Evolutionary conservation across 2,329 filamentous ascomycete genomes (phyloP).

Genomic region (Ceratocystiopsis sp.): DNA sequence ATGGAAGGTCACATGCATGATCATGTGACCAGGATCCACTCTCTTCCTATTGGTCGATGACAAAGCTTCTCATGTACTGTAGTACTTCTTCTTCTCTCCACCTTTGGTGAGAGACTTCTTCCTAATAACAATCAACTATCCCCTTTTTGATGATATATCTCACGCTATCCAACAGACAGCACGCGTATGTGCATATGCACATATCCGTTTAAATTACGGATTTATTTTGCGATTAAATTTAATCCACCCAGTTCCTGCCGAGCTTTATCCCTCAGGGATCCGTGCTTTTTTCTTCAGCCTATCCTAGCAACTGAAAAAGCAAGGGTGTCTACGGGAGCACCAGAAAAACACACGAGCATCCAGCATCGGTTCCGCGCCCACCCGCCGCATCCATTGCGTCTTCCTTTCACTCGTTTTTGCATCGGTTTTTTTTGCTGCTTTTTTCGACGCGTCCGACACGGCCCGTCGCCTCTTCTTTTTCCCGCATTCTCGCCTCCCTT

Average conservation of each 20-base stretch:
- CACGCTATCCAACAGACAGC: too few relatives aligned
- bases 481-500: slow-evolving; percentile 7
- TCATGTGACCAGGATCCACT: too few relatives aligned
- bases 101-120: too few relatives aligned
- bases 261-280: slow-evolving; percentile 14
- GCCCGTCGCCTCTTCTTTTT: not conserved
- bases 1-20: too few relatives aligned
- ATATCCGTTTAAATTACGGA: not conserved
- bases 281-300: slow-evolving; percentile 5
- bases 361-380: not conserved
- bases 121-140: too few relatives aligned
- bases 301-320: slow-evolving; percentile 2
- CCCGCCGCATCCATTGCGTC: not conserved
- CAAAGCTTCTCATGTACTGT: too few relatives aligned
- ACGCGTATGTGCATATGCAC: too few relatives aligned
- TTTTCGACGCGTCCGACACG: not conserved
- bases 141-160: too few relatives aligned
- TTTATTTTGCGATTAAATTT: slow-evolving; percentile 7
- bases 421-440: not conserved
- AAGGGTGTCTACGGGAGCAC: not conserved
- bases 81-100: too few relatives aligned
- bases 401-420: not conserved
- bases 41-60: too few relatives aligned
- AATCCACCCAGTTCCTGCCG: slow-evolving; percentile 9
- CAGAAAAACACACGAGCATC: slow-evolving; percentile 1